These are phyloP conservation scores for Helenozyma baotianmanensis DNA, from an alignment of 805 yeast genomes.

Conservation along the genomic window DNA sequence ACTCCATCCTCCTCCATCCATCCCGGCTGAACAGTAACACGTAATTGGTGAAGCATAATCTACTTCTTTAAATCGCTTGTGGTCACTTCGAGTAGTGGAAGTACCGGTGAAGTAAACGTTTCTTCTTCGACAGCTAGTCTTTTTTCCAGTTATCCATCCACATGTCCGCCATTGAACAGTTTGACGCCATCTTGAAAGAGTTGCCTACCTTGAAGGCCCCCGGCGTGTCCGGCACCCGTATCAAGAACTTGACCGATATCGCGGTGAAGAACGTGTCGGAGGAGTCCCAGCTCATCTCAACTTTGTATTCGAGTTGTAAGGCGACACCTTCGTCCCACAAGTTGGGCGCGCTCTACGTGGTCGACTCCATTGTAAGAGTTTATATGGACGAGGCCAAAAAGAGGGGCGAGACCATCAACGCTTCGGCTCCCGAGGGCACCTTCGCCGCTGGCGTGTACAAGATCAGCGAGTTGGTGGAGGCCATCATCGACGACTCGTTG, in stretches of 20 bases:
- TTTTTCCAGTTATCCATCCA: conserved; percentile 1
- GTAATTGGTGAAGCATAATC: conserved; percentile 12
- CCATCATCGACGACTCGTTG: conserved; percentile 59
- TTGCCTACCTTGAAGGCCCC: conserved; percentile 65
- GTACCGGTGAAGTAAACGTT: neutral
- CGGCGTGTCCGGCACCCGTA: conserved; percentile 95
- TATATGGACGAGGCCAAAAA: conserved; percentile 71
- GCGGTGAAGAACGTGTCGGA: conserved; percentile 64
- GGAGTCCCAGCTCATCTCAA: conserved; percentile 54
- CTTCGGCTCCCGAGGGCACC: conserved; percentile 61
- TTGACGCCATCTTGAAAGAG: conserved; percentile 46
- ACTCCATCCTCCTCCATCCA: conserved; percentile 1
- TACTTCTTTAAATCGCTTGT: no score
- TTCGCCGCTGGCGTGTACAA: conserved; percentile 68
- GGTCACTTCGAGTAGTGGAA: neutral
- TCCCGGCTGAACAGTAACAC: conserved; percentile 13
- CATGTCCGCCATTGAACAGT: conserved; percentile 43
- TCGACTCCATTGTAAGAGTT: conserved; percentile 88
- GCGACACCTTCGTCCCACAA: conserved; percentile 76
- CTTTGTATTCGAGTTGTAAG: conserved; percentile 63
- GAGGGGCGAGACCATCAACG: conserved; percentile 42
- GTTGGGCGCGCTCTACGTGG: conserved; percentile 84
- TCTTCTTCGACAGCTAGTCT: neutral
- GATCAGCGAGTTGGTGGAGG: conserved; percentile 60
- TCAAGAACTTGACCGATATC: conserved; percentile 74